Percentiles rank a stretch among this genome's conserved stretches.
phyloP scores from a whole-genome alignment of 768 basidiomycete species.

The Rhodotorula sphaerocarpa region DNA sequence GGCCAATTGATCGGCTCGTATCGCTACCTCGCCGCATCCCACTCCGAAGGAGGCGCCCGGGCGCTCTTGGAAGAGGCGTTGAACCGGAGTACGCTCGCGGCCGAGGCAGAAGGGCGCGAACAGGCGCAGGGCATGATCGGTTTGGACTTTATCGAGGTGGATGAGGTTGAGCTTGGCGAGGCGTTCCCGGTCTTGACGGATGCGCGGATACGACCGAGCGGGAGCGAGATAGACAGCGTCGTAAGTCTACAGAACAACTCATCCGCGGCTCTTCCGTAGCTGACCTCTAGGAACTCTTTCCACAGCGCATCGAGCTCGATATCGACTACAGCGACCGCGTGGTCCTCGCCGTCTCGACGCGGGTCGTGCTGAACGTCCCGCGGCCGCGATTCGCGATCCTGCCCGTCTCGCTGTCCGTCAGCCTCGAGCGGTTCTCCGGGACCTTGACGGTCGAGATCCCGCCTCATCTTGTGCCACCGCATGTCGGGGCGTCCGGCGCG shows the following conservation, averaged over 20 bases:
- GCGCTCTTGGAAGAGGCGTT: slow-evolving; percentile 45
- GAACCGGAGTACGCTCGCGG: slow-evolving; percentile 39
- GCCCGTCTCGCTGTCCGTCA: slow-evolving; percentile 63
- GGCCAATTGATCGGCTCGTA: slow-evolving; percentile 53
- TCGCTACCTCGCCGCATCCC: slow-evolving; percentile 20
- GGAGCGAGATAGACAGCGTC: slow-evolving; percentile 44
- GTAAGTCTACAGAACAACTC: slow-evolving; percentile 21
- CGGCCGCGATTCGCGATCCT: slow-evolving; percentile 47
- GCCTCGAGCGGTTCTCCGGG: slow-evolving; percentile 78
- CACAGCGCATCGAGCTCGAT: slow-evolving; percentile 71
- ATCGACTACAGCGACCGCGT: slow-evolving; percentile 73
- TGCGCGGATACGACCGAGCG: slow-evolving; percentile 54
- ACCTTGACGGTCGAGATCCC: slow-evolving; percentile 65
- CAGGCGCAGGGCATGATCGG: slow-evolving; percentile 39
- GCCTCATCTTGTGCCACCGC: background rate
- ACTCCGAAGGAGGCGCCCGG: slow-evolving; percentile 41
- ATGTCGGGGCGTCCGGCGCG: no score
- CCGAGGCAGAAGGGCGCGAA: background rate
- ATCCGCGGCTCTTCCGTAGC: background rate
- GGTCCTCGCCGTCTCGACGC: slow-evolving; percentile 52
- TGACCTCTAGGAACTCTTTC: background rate
- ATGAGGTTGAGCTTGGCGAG: slow-evolving; percentile 38
- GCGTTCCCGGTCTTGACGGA: slow-evolving; percentile 65
- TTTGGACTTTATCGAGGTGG: slow-evolving; percentile 38
- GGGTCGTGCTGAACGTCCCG: slow-evolving; percentile 48